phyloP scores from a whole-genome alignment of 2,329 filamentous ascomycete genomes.

The Fusarium acutatum region DNA sequence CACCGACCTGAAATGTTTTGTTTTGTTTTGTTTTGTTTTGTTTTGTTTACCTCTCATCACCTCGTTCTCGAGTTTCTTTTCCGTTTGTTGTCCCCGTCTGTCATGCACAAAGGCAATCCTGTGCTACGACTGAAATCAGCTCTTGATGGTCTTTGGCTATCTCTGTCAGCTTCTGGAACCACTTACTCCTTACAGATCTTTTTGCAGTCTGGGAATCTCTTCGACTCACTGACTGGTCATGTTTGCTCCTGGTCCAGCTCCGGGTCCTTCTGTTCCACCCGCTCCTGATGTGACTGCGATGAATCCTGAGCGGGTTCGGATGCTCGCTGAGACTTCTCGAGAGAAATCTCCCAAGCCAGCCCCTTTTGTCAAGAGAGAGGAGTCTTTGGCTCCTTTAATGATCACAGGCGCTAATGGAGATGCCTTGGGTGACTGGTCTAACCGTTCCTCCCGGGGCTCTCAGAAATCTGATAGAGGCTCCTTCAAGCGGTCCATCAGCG shows the following conservation, averaged over 20 bases:
- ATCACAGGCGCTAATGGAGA: constrained; percentile 27
- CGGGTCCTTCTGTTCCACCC: background rate
- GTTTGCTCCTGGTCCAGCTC: background rate
- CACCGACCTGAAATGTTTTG: background rate
- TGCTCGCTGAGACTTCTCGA: constrained; percentile 31
- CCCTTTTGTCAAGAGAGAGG: constrained; percentile 11
- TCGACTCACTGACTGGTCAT: background rate
- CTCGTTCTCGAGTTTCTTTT: too few relatives aligned
- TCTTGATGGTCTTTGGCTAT: background rate
- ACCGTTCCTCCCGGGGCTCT: constrained; percentile 1
- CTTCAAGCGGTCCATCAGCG: constrained; percentile 11
- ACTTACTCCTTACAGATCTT: background rate
- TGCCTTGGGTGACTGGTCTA: constrained; percentile 27
- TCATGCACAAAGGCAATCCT: background rate
- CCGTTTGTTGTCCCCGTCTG: background rate
- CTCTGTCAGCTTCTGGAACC: background rate
- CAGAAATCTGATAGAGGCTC: background rate
- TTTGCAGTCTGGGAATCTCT: background rate
- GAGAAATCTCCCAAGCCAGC: constrained; percentile 2
- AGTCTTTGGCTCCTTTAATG: background rate
- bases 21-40: background rate
- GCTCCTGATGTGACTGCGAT: constrained; percentile 21
- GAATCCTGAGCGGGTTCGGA: constrained; percentile 42
- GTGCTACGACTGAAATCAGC: background rate
- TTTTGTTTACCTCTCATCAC: background rate